Evolutionary conservation across 2,329 filamentous ascomycete genomes (phyloP).

Genomic region (Diaporthe batatas): DNA sequence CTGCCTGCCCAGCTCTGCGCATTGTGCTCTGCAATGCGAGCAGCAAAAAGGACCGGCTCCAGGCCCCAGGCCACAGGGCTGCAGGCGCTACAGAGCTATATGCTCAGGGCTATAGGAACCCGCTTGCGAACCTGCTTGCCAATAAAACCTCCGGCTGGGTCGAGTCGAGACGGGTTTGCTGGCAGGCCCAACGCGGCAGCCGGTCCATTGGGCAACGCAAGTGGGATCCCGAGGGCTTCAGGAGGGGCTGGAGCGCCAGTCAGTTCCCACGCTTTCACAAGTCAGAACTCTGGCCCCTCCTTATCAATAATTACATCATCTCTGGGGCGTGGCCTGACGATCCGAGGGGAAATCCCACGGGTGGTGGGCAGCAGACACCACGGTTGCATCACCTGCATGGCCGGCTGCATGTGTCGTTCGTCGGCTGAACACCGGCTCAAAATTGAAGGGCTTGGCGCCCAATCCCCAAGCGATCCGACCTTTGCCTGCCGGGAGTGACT

Average conservation of each 20-base stretch:
- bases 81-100: not conserved
- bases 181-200: not conserved
- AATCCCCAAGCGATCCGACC: constrained; percentile 21
- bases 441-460: constrained; percentile 30
- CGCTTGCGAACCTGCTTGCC: not conserved
- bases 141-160: not conserved
- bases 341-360: constrained; percentile 7
- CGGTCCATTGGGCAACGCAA: not conserved
- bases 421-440: constrained; percentile 32
- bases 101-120: not conserved
- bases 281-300: constrained; percentile 17
- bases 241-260: not conserved
- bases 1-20: not conserved
- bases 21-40: constrained; percentile 19
- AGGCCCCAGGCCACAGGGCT: not conserved
- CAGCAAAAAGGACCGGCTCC: not conserved
- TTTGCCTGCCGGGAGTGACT: constrained; percentile 22
- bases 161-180: not conserved
- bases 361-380: constrained; percentile 17
- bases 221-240: not conserved
- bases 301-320: constrained; percentile 30
- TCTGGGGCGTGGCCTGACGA: constrained; percentile 21
- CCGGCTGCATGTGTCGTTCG: constrained; percentile 30
- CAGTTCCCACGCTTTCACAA: constrained; percentile 10
- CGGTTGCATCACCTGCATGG: constrained; percentile 30